Base-by-base conservation (phyloP, 2,329 filamentous ascomycete genomes). In the Fusarium sp. region DNA sequence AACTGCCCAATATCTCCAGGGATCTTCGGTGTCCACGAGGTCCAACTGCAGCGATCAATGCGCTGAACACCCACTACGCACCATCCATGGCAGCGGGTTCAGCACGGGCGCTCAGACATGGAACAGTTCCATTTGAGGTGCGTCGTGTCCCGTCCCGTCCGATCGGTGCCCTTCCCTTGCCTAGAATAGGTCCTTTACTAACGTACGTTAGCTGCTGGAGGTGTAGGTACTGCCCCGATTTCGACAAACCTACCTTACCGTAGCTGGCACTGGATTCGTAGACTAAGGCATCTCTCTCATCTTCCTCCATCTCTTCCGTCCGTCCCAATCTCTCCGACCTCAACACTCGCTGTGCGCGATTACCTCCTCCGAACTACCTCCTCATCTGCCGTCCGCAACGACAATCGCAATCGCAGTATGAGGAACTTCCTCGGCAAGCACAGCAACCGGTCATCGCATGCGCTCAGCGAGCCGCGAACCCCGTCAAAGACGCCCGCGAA, bases 401-500 rank as follows among this genome's bases (percentile, higher is more conserved):
- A 57, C 58, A 57, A 63, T 66, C 61, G 66, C 35, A 78, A 58
- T 58, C 55, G 68, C 63, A 78, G 70, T 66, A 88, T 88, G 85
- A 84, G 82, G 74, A 79, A 79, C 78, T 87, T 87, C 76, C 79
- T 86, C 77, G 82, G 83, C 77, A 87, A 81, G 81, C 83, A 86
- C 78, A 84, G 82, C 81, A 86, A 86, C 75, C 84, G 85, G 74
- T 86, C 86, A 77, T 86, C 87, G 80, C 85, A 86, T 76, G 83
- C 84, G 69, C 81, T 87, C 73, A 80, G 81, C 74, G 85, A 85
- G 76, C 77, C 72, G 57, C 80, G 72, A 78, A 79, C 76, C 72
- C 78, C 79, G 75, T 66, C 66, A 42, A 70, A 70, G 49, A 55
- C 62, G 46, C 39, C 58, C n/a, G 37, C 58, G 57, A 44, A 63